Conservation (phyloP, 2,329 filamentous ascomycete species). For the Chaetomium olivaceum region DNA sequence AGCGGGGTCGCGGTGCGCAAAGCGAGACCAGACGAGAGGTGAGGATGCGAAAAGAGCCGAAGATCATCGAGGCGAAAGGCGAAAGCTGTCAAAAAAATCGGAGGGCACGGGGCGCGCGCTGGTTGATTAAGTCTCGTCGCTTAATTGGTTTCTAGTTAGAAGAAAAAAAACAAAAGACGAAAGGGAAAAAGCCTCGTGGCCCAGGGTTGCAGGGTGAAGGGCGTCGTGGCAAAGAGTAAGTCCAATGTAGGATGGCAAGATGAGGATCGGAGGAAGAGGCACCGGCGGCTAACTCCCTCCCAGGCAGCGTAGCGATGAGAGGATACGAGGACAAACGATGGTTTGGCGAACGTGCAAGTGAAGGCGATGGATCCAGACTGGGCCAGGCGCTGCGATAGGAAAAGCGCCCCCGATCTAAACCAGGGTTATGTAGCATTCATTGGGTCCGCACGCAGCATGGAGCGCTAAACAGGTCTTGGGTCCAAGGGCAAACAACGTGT, state of each 20-base stretch:
- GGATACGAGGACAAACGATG: constrained; percentile 14
- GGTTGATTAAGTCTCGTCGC: not conserved
- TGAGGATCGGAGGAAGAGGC: constrained; percentile 19
- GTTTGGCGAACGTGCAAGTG: constrained; percentile 10
- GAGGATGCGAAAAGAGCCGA: not conserved
- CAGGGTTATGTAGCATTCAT: constrained; percentile 13
- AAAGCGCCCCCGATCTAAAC: not conserved
- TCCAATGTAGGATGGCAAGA: not conserved
- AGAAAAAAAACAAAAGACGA: not conserved
- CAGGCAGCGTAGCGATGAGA: not conserved
- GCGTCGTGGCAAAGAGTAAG: not conserved
- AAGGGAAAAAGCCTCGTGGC: not conserved
- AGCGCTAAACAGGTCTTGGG: constrained; percentile 4
- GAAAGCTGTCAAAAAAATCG: not conserved
- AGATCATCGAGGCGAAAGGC: not conserved
- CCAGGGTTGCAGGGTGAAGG: not conserved
- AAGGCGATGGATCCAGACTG: not conserved
- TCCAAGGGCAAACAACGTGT: not conserved
- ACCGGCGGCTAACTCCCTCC: constrained; percentile 7
- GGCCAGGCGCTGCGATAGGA: constrained; percentile 6
- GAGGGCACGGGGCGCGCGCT: not conserved
- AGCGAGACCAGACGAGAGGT: not conserved
- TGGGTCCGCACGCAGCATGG: constrained; percentile 4
- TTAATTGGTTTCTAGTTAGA: not conserved
- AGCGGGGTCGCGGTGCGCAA: not conserved